Conservation (phyloP, 805 yeast species). For the Zygosaccharomyces lentus region DNA sequence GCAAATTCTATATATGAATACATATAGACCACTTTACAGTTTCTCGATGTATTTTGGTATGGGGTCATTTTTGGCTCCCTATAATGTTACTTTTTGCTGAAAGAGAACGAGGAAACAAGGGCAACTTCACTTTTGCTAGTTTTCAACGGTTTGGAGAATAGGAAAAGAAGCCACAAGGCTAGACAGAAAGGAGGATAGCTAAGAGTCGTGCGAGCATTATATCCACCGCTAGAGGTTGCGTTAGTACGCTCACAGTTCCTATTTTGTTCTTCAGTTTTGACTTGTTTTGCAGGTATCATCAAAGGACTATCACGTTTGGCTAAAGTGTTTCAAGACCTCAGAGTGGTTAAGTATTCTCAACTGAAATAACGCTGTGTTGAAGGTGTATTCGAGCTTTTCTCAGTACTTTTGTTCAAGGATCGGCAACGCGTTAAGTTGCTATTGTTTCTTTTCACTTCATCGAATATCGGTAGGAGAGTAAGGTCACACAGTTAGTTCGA, state of each 20-base stretch:
- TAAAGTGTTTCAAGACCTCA: not conserved
- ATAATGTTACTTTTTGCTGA: not conserved
- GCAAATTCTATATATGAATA: constrained; percentile 11
- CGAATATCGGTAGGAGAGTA: not conserved
- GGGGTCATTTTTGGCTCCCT: not conserved
- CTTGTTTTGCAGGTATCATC: not conserved
- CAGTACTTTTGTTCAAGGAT: not conserved
- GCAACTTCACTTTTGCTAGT: not conserved
- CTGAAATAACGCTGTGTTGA: not conserved
- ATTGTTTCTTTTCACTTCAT: not conserved
- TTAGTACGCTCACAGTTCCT: not conserved
- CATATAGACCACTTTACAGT: not conserved
- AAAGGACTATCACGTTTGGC: not conserved
- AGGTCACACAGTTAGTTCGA: not conserved
- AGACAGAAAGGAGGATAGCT: not conserved
- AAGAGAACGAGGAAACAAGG: not conserved
- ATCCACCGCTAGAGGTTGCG: not conserved
- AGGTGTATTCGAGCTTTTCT: not conserved
- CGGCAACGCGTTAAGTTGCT: not conserved
- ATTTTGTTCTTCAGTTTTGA: not conserved
- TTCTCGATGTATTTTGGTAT: not conserved
- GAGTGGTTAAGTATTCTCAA: not conserved
- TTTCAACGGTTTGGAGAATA: not conserved
- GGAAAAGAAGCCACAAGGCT: not conserved
- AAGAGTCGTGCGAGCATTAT: not conserved